Percentiles rank a stretch among this genome's conserved stretches.
Conservation (phyloP, 108 stramenopile species). For the Skeletonema grethae region DNA sequence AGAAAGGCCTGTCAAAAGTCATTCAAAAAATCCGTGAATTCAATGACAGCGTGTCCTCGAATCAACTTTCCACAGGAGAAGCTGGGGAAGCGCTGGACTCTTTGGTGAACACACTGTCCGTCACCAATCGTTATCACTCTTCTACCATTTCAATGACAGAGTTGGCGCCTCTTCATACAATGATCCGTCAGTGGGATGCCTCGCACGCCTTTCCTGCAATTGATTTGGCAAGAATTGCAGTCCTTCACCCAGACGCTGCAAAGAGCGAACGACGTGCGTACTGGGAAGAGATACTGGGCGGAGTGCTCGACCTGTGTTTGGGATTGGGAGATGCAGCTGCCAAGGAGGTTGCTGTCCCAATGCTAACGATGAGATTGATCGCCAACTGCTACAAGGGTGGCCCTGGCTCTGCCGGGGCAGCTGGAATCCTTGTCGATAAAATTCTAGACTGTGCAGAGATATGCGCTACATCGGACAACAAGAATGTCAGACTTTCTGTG, state of each 20-base stretch:
- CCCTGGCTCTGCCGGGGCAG: slow-evolving; percentile 66
- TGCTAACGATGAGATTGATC: slow-evolving; percentile 78
- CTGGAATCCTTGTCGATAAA: slow-evolving; percentile 38
- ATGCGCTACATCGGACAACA: slow-evolving; percentile 63
- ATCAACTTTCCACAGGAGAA: slow-evolving; percentile 45
- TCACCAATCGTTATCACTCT: slow-evolving; percentile 84
- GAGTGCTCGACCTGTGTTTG: slow-evolving; percentile 34
- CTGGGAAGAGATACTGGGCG: slow-evolving; percentile 58
- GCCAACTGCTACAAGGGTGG: slow-evolving; percentile 82
- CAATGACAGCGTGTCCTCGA: slow-evolving; percentile 31
- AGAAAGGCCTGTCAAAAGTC: slow-evolving; percentile 73
- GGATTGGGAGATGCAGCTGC: slow-evolving; percentile 38
- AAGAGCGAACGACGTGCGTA: slow-evolving; percentile 29
- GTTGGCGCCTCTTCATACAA: slow-evolving; percentile 52
- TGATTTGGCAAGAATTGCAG: slow-evolving; percentile 77
- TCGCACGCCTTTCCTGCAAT: slow-evolving; percentile 71
- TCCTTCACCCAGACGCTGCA: slow-evolving; percentile 78
- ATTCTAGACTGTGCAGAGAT: slow-evolving; percentile 57
- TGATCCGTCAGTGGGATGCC: slow-evolving; percentile 56
- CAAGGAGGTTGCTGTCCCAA: slow-evolving; percentile 79
- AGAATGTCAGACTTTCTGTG: slow-evolving; percentile 80
- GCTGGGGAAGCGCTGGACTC: slow-evolving; percentile 22
- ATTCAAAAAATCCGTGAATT: slow-evolving; percentile 69
- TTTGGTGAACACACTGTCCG: slow-evolving; percentile 57
- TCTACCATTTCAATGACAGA: slow-evolving; percentile 56